phyloP scores from a whole-genome alignment of 306 rosid genomes.

The Quercus cerris region DNA sequence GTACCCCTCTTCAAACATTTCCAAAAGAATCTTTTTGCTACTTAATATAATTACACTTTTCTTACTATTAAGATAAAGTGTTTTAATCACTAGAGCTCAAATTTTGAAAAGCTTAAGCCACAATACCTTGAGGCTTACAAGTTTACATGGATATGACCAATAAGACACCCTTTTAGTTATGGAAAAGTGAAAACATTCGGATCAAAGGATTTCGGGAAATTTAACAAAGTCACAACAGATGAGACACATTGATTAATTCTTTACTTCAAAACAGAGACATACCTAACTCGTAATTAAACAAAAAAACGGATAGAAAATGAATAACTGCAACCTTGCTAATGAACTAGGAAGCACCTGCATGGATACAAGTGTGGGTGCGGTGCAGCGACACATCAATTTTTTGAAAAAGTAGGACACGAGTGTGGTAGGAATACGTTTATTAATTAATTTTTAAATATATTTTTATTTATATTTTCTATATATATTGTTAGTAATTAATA shows the following conservation, averaged over 20 bases:
- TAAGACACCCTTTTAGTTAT: not conserved
- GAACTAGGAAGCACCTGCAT: too few relatives aligned
- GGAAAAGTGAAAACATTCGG: not conserved
- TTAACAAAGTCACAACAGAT: not conserved
- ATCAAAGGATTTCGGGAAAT: not conserved
- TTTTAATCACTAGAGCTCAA: not conserved
- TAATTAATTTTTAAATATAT: too few relatives aligned
- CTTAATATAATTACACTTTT: not conserved
- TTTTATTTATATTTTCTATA: too few relatives aligned
- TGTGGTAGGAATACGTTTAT: fast-evolving
- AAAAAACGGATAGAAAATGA: too few relatives aligned
- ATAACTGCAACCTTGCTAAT: too few relatives aligned
- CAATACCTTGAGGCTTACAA: not conserved
- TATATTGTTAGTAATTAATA: too few relatives aligned
- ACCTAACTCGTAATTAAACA: too few relatives aligned
- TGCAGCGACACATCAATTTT: fast-evolving
- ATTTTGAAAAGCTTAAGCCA: not conserved
- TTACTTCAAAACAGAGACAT: not conserved
- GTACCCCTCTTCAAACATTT: not conserved
- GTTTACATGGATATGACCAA: not conserved
- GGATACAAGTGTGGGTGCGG: too few relatives aligned
- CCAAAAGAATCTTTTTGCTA: not conserved
- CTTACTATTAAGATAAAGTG: too few relatives aligned
- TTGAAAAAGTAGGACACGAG: too few relatives aligned
- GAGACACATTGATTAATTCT: not conserved